Percentiles rank a stretch among this genome's conserved stretches.
Evolutionary conservation across 2,329 filamentous ascomycete genomes (phyloP).

Genomic region (Anthostomella pinea): DNA sequence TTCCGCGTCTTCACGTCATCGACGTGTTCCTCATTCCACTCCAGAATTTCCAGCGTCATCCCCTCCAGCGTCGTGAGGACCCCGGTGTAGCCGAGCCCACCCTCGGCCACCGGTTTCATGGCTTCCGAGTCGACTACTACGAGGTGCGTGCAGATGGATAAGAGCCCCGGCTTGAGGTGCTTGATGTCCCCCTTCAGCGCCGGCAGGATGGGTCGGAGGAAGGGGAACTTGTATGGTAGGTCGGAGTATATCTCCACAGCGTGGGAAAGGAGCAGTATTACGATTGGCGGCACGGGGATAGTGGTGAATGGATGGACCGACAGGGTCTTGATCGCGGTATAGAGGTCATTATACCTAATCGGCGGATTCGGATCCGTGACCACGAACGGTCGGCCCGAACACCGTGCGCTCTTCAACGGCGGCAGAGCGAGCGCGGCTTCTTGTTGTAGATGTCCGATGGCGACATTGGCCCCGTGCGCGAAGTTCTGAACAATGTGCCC

Average conservation of each 20-base stretch:
- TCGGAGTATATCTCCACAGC: slow-evolving; percentile 36
- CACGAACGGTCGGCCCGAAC: slow-evolving; percentile 39
- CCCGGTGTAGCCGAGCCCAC: slow-evolving; percentile 39
- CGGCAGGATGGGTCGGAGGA: slow-evolving; percentile 20
- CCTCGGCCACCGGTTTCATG: slow-evolving; percentile 30
- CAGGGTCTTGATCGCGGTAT: slow-evolving; percentile 32
- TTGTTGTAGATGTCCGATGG: slow-evolving; percentile 40
- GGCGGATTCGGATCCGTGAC: slow-evolving; percentile 43
- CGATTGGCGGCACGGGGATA: slow-evolving; percentile 30
- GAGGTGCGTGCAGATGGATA: slow-evolving; percentile 40
- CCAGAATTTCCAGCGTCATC: slow-evolving; percentile 38
- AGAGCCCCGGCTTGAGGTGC: slow-evolving; percentile 39
- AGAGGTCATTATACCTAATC: slow-evolving; percentile 38
- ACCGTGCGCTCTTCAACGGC: slow-evolving; percentile 20
- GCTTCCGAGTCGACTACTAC: slow-evolving; percentile 34
- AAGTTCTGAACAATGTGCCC: slow-evolving; percentile 39
- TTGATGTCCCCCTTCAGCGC: slow-evolving; percentile 33
- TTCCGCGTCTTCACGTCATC: slow-evolving; percentile 21
- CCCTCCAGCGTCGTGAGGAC: slow-evolving; percentile 39
- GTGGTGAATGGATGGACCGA: slow-evolving; percentile 35
- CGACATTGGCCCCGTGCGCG: slow-evolving; percentile 40
- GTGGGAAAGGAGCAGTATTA: slow-evolving; percentile 37
- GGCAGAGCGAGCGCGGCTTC: slow-evolving; percentile 37
- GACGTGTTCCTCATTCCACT: slow-evolving; percentile 40
- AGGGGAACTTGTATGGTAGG: slow-evolving; percentile 27